Evolutionary conservation across 228 moss, liverwort and hornwort genomes (phyloP).

Genomic region (Sphagnum fallax): DNA sequence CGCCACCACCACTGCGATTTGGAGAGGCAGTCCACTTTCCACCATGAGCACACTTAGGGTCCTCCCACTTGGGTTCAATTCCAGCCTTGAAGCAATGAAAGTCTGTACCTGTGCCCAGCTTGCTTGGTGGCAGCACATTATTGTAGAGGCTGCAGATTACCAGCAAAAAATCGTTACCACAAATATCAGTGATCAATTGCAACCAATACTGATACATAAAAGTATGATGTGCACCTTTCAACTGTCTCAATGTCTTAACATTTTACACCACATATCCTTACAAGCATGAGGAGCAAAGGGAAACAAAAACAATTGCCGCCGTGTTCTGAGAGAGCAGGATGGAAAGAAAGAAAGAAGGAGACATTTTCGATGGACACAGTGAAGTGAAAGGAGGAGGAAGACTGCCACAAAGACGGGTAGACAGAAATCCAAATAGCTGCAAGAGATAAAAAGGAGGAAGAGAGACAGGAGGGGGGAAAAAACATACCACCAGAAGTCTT

Average conservation of each 20-base stretch:
- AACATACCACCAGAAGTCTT: constrained; percentile 47
- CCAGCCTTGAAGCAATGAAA: constrained; percentile 43
- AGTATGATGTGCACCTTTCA: no score
- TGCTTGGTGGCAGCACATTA: constrained; percentile 34
- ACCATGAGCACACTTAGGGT: constrained; percentile 32
- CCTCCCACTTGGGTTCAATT: constrained; percentile 51
- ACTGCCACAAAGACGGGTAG: no score
- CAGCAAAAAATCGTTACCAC: not conserved
- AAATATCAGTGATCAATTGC: not conserved
- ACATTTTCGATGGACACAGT: not conserved
- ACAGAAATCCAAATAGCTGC: no score
- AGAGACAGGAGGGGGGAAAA: not conserved
- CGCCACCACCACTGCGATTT: constrained; percentile 13
- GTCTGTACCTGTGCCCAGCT: constrained; percentile 27
- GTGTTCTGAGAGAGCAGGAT: no score
- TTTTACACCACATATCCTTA: no score
- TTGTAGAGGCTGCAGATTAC: constrained; percentile 21
- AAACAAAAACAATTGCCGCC: no score
- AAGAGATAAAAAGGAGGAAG: not conserved
- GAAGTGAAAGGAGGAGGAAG: no score
- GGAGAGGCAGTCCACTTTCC: constrained; percentile 36
- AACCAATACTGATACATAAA: not conserved
- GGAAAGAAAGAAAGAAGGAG: no score
- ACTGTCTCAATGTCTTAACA: no score
- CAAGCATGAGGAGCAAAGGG: no score